These are phyloP conservation scores for Salix koriyanagi DNA, from an alignment of 345 rosid species.

Conservation along the genomic window DNA sequence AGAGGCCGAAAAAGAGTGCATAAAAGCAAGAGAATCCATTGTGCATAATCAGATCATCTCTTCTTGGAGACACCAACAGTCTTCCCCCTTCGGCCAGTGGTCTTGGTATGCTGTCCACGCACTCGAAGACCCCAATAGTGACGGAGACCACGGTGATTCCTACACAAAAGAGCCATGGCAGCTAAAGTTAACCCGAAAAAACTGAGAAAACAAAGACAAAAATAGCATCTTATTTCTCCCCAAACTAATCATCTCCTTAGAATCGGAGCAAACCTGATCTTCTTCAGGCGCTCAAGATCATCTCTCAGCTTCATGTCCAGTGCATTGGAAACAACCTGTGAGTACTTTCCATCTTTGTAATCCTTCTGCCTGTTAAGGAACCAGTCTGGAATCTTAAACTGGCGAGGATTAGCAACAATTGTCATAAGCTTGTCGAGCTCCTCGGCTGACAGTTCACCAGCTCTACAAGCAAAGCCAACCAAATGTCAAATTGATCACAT, in stretches of 20 bases:
- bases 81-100: slow-evolving; percentile 95
- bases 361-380: slow-evolving; percentile 39
- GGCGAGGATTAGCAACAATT: slow-evolving; percentile 36
- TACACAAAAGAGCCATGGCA: slow-evolving; percentile 14
- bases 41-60: slow-evolving; percentile 20
- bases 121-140: slow-evolving; percentile 99
- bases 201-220: not conserved
- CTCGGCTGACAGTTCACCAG: slow-evolving; percentile 32
- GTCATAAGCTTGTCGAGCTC: slow-evolving; percentile 38
- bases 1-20: not conserved
- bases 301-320: slow-evolving; percentile 41
- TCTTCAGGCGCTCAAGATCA: slow-evolving; percentile 37
- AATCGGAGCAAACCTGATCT: slow-evolving; percentile 24
- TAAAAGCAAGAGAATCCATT: not conserved
- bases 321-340: slow-evolving; percentile 39
- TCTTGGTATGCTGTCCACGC: slow-evolving; percentile 98
- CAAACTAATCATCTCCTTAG: not conserved
- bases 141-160: slow-evolving; percentile 95
- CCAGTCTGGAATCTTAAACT: slow-evolving; percentile 39
- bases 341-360: slow-evolving; percentile 33
- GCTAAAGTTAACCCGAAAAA: not conserved
- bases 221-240: not conserved
- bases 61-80: slow-evolving; percentile 99
- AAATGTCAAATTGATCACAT: not conserved
- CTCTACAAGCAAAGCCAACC: slow-evolving; percentile 14